Percentiles rank a stretch among this genome's conserved stretches.
Conservation (phyloP, 1,284 basidiomycete genomes). For the Ceratobasidium sp. region DNA sequence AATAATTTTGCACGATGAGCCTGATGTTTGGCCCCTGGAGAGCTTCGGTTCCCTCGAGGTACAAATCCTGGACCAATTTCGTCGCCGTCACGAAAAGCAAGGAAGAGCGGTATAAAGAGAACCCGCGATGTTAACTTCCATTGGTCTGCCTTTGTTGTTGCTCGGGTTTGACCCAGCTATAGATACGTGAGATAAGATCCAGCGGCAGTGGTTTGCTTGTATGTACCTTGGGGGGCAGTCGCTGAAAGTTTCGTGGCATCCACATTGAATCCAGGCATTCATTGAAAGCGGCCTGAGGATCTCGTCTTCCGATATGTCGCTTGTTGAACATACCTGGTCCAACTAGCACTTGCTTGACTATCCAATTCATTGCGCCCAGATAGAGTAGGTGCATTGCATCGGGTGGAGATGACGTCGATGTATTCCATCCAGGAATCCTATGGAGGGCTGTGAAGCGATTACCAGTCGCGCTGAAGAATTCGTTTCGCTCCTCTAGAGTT, state of each 20-base stretch:
- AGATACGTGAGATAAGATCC: too few relatives aligned
- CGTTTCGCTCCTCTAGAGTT: background rate
- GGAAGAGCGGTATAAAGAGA: background rate
- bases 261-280: background rate
- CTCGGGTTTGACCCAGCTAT: conserved; percentile 19
- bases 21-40: background rate
- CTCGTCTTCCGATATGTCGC: background rate
- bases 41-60: background rate
- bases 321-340: background rate
- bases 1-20: background rate
- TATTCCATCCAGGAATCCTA: too few relatives aligned
- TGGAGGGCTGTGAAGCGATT: conserved; percentile 13
- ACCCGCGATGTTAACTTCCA: conserved; percentile 1
- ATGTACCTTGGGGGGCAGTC: conserved; percentile 19
- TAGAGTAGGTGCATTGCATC: too few relatives aligned
- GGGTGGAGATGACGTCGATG: too few relatives aligned
- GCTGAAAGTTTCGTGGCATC: background rate
- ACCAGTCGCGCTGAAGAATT: background rate
- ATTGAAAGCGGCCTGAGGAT: background rate
- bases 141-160: conserved; percentile 6
- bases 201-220: background rate
- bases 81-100: too few relatives aligned
- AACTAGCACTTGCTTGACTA: conserved; percentile 8
- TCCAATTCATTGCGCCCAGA: too few relatives aligned
- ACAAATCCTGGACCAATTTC: conserved; percentile 1